Conservation (phyloP, 2,329 filamentous ascomycete species). For the Ascochyta clinopodiicola region DNA sequence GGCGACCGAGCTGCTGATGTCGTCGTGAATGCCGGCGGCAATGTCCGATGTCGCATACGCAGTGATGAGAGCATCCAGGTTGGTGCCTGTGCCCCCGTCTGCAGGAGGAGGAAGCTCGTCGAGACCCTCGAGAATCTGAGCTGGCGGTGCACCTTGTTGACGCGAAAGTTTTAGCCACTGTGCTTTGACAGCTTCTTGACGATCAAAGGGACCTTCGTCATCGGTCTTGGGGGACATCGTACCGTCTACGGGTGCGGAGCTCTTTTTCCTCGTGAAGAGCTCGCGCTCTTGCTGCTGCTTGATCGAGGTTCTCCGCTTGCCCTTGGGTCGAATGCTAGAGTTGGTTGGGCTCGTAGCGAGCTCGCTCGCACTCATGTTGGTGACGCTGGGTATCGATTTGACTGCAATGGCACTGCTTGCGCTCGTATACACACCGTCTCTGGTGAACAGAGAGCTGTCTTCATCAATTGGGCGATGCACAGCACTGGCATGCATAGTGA, state of each 20-base stretch:
- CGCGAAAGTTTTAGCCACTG: constrained; percentile 67
- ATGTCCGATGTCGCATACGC: constrained; percentile 82
- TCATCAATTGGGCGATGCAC: constrained; percentile 62
- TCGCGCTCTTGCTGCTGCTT: constrained; percentile 86
- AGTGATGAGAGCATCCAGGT: constrained; percentile 80
- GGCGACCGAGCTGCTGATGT: constrained; percentile 74
- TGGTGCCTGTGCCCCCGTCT: constrained; percentile 66
- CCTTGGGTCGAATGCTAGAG: constrained; percentile 69
- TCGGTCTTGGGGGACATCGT: constrained; percentile 66
- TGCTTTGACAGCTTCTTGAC: constrained; percentile 57
- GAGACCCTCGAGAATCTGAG: constrained; percentile 72
- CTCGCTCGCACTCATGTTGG: constrained; percentile 72
- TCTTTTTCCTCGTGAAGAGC: constrained; percentile 83
- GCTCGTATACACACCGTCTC: constrained; percentile 71
- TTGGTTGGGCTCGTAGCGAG: constrained; percentile 64
- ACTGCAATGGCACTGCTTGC: constrained; percentile 87
- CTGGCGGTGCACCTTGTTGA: constrained; percentile 60
- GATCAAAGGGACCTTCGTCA: constrained; percentile 64
- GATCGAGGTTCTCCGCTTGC: constrained; percentile 79
- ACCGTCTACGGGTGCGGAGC: constrained; percentile 59
- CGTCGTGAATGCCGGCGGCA: constrained; percentile 73
- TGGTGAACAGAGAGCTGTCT: constrained; percentile 64
- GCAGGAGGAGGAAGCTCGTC: constrained; percentile 68
- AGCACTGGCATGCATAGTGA: constrained; percentile 91
- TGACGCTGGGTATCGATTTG: constrained; percentile 88